These are phyloP conservation scores for Phytophthora hybrid DNA, from an alignment of 352 stramenopile genomes.

Conservation along the genomic window DNA sequence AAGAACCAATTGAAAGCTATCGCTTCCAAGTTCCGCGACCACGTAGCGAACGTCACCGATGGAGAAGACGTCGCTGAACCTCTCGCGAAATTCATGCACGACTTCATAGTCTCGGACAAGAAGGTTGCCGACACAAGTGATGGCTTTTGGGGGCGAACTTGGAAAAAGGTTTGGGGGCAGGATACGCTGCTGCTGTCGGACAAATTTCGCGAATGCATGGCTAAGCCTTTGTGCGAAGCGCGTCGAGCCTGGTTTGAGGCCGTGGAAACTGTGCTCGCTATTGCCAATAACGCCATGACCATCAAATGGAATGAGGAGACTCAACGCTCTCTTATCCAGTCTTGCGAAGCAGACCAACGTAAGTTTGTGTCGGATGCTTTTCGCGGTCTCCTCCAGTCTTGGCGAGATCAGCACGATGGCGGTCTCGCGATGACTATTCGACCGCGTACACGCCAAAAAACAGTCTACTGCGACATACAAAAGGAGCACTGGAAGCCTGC, in stretches of 20 bases:
- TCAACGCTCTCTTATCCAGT: slow-evolving; percentile 7
- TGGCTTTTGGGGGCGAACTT: slow-evolving; percentile 6
- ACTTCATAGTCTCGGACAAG: slow-evolving; percentile 31
- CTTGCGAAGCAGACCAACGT: slow-evolving; percentile 17
- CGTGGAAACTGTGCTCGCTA: slow-evolving; percentile 22
- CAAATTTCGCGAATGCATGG: slow-evolving; percentile 29
- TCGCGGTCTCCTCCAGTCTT: slow-evolving; percentile 10
- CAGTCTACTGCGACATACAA: slow-evolving; percentile 21
- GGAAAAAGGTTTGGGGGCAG: slow-evolving; percentile 14
- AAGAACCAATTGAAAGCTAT: slow-evolving; percentile 43
- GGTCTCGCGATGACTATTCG: slow-evolving; percentile 26
- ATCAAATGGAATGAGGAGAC: slow-evolving; percentile 22
- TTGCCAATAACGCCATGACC: slow-evolving; percentile 15
- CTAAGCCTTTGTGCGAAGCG: slow-evolving; percentile 23
- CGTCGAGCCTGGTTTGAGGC: slow-evolving; percentile 33
- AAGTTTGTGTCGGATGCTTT: slow-evolving; percentile 27
- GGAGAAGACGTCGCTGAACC: background rate
- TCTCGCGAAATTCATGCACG: slow-evolving; percentile 22
- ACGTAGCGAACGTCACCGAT: background rate
- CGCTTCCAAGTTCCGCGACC: slow-evolving; percentile 24
- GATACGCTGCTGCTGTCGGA: slow-evolving; percentile 17
- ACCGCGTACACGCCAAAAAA: background rate
- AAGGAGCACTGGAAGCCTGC: slow-evolving; percentile 41
- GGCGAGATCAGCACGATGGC: slow-evolving; percentile 18
- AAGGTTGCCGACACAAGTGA: slow-evolving; percentile 6